These are phyloP conservation scores for Logfia minima DNA, from an alignment of 129 eudicot species.

Conservation along the genomic window DNA sequence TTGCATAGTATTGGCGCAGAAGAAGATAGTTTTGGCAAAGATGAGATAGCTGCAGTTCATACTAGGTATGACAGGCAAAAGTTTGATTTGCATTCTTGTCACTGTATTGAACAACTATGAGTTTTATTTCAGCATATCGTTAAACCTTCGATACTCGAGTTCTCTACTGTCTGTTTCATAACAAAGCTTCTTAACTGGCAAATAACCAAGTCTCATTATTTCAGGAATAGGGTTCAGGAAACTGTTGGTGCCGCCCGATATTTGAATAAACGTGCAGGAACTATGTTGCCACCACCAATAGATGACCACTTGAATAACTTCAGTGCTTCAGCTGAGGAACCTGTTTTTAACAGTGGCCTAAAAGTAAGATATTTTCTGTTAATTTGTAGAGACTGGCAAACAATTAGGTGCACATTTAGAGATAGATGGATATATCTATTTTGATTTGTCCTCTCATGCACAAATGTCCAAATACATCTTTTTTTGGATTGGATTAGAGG, in stretches of 20 bases:
- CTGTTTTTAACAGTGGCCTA: conserved; percentile 39
- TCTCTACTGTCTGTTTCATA: neutral
- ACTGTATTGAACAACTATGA: neutral
- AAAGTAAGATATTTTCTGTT: conserved; percentile 39
- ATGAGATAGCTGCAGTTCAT: conserved; percentile 77
- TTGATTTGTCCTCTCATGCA: conserved; percentile 6
- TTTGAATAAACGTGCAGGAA: conserved; percentile 53
- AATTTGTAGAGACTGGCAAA: conserved; percentile 12
- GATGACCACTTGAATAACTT: conserved; percentile 38
- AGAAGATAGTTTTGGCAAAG: conserved; percentile 86
- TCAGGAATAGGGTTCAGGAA: conserved; percentile 83
- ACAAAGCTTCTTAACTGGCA: too few species aligned
- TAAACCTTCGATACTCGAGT: neutral
- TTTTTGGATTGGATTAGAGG: conserved; percentile 6
- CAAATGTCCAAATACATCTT: conserved; percentile 14
- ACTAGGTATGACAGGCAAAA: conserved; percentile 50
- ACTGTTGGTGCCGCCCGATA: conserved; percentile 61
- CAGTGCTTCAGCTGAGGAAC: conserved; percentile 37
- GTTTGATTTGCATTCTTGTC: neutral
- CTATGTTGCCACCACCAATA: conserved; percentile 64
- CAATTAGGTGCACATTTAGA: neutral
- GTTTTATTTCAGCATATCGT: neutral
- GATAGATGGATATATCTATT: neutral
- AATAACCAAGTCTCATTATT: neutral
- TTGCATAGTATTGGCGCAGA: conserved; percentile 74